Conservation (phyloP, 352 stramenopile genomes). For the Phytophthora sp. region DNA sequence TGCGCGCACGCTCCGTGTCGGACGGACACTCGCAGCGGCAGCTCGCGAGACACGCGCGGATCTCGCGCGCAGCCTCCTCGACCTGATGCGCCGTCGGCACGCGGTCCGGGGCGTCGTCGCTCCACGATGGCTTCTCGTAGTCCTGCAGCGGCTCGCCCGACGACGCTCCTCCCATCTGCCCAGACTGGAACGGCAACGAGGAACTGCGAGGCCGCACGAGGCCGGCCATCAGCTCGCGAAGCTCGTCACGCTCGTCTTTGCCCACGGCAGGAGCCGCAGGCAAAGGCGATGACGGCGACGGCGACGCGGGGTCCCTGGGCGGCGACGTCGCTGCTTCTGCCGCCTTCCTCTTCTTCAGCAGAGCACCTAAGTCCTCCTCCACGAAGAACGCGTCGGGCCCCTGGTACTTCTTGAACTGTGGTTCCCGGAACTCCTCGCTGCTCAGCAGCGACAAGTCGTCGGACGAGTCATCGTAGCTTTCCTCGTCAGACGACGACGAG, state of each 20-base stretch:
- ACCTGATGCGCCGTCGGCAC: slow-evolving; percentile 44
- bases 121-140: slow-evolving; percentile 58
- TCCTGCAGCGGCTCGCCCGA: slow-evolving; percentile 38
- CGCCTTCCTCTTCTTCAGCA: slow-evolving; percentile 39
- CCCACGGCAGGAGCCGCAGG: slow-evolving; percentile 7
- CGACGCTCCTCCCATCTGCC: slow-evolving; percentile 39
- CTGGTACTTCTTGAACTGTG: slow-evolving; percentile 38
- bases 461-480: slow-evolving; percentile 39
- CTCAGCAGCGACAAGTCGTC: slow-evolving; percentile 44
- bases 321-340: slow-evolving; percentile 1
- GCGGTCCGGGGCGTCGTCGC: slow-evolving; percentile 56
- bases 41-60: slow-evolving; percentile 60
- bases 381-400: slow-evolving; percentile 38
- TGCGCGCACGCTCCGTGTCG: slow-evolving; percentile 60
- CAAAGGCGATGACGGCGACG: slow-evolving; percentile 24
- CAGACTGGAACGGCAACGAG: slow-evolving; percentile 57
- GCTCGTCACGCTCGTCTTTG: slow-evolving; percentile 55
- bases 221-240: slow-evolving; percentile 64
- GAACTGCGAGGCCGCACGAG: slow-evolving; percentile 69
- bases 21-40: slow-evolving; percentile 74
- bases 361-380: slow-evolving; percentile 40
- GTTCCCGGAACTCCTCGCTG: slow-evolving; percentile 30
- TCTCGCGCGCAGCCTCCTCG: slow-evolving; percentile 50
- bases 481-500: slow-evolving; percentile 41
- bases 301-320: slow-evolving; percentile 8